Evolutionary conservation across 495 filamentous ascomycete genomes (phyloP).

Genomic region (Parathielavia hyrcaniae): DNA sequence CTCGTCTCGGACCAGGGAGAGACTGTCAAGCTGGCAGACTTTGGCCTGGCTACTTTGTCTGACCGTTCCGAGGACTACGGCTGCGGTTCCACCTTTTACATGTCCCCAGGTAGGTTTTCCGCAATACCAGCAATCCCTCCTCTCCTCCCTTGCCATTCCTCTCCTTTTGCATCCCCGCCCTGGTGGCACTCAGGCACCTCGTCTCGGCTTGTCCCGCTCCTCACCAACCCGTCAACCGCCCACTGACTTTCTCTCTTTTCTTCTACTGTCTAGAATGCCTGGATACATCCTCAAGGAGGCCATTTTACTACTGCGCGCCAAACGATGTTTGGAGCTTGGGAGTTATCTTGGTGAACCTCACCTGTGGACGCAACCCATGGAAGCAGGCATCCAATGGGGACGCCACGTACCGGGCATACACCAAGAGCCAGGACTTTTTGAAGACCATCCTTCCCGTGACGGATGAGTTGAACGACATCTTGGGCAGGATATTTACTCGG

Average conservation of each 20-base stretch:
- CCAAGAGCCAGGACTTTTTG: constrained; percentile 79
- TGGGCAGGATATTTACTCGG: constrained; percentile 83
- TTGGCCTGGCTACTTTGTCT: constrained; percentile 86
- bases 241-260: constrained; percentile 9
- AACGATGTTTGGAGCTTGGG: constrained; percentile 98
- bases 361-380: constrained; percentile 98
- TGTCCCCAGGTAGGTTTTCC: constrained; percentile 81
- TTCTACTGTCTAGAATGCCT: constrained; percentile 69
- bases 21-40: constrained; percentile 93
- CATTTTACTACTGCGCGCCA: constrained; percentile 83
- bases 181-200: neutral
- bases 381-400: constrained; percentile 90
- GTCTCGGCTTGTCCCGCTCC: constrained; percentile 1
- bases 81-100: constrained; percentile 98
- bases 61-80: constrained; percentile 87
- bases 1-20: constrained; percentile 80
- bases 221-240: neutral
- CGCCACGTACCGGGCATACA: constrained; percentile 89
- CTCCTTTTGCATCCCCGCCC: neutral
- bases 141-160: neutral
- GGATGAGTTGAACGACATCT: constrained; percentile 78
- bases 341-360: constrained; percentile 95
- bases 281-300: constrained; percentile 69
- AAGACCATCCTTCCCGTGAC: constrained; percentile 90
- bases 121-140: neutral